Evolutionary conservation across 805 yeast species (phyloP).

Genomic region (Saccharomycopsis fermentans): DNA sequence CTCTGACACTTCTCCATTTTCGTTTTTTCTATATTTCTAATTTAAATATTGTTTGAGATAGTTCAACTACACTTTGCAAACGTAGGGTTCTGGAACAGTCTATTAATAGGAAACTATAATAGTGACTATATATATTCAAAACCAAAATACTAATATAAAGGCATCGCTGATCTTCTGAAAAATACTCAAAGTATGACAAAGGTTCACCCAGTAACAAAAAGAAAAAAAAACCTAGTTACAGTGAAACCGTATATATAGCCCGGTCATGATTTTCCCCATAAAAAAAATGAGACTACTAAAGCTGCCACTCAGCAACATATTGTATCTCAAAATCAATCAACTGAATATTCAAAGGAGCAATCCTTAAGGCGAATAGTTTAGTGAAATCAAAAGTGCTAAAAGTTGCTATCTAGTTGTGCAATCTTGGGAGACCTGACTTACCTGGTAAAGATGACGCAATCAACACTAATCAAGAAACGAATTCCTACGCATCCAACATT

Average conservation of each 20-base stretch:
- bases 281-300: not conserved
- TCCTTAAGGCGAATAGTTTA: no score
- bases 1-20: conserved; percentile 20
- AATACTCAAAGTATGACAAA: not conserved
- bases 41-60: not conserved
- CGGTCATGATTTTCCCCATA: not conserved
- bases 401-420: no score
- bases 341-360: no score
- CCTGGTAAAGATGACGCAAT: not conserved
- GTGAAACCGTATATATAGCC: no score
- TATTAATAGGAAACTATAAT: no score
- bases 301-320: not conserved
- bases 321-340: no score
- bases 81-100: no score
- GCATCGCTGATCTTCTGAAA: not conserved
- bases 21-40: not conserved
- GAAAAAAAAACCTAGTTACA: not conserved
- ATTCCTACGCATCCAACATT: conserved; percentile 14
- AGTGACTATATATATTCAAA: not conserved
- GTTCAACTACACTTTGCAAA: no score
- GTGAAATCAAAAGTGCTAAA: no score
- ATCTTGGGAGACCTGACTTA: not conserved
- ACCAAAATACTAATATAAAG: not conserved
- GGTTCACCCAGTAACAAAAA: not conserved
- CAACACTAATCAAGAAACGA: not conserved